Evolutionary conservation across 2,329 filamentous ascomycete genomes (phyloP).

Genomic region (Clarireedia sp.): DNA sequence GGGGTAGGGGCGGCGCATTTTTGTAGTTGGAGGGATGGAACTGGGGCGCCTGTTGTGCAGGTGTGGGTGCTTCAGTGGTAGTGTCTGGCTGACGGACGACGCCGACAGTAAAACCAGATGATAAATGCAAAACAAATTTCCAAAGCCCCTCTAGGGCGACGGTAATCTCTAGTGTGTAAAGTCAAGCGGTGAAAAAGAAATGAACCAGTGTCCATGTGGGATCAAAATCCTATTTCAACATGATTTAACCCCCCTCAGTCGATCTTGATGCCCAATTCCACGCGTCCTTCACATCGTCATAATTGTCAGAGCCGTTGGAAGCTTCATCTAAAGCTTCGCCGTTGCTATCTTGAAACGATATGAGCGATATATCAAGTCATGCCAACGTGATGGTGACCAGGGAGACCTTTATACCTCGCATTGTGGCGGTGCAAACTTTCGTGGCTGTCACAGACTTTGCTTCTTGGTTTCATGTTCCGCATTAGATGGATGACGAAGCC

Average conservation of each 20-base stretch:
- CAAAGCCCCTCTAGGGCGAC: background rate
- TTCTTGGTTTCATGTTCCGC: background rate
- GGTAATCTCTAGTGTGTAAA: background rate
- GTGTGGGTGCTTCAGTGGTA: background rate
- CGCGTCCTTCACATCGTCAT: background rate
- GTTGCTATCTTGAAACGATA: slow-evolving; percentile 1
- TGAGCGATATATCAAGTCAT: slow-evolving; percentile 7
- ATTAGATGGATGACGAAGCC: background rate
- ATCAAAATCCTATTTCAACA: too few relatives aligned
- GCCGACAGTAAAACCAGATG: too few relatives aligned
- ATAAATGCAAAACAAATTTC: background rate
- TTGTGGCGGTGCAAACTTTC: slow-evolving; percentile 6
- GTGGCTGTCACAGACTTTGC: background rate
- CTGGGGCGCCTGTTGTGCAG: background rate
- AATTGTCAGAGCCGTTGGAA: background rate
- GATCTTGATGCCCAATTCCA: background rate
- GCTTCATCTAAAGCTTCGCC: background rate
- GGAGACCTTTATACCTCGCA: background rate
- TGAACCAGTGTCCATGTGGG: background rate
- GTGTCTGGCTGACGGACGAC: background rate
- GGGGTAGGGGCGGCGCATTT: background rate
- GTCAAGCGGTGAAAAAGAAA: background rate
- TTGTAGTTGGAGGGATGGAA: background rate
- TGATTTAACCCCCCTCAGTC: background rate
- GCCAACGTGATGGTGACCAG: background rate